phyloP scores from a whole-genome alignment of 2,329 filamentous ascomycete genomes.

The Sporothrix protearum region DNA sequence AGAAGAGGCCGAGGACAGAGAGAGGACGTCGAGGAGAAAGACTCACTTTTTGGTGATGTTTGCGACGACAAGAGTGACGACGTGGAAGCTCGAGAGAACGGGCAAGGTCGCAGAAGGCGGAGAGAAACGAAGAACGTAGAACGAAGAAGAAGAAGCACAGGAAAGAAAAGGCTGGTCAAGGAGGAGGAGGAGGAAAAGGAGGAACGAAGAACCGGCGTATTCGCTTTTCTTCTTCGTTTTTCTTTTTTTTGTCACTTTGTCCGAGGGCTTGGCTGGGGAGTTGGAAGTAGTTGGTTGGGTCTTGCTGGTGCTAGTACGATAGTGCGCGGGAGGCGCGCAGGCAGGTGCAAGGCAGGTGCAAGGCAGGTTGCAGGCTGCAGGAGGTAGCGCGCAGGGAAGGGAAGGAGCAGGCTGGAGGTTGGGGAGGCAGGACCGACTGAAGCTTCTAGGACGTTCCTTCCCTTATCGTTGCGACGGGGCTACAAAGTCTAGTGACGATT shows the following conservation, averaged over 20 bases:
- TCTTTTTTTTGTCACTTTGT: constrained; percentile 4
- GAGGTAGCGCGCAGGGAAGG: neutral
- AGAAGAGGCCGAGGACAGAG: neutral
- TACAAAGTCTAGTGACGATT: neutral
- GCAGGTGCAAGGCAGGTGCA: neutral
- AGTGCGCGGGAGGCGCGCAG: neutral
- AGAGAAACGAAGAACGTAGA: neutral
- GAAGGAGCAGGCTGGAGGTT: neutral
- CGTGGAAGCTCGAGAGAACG: neutral
- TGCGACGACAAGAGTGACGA: neutral
- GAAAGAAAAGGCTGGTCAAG: neutral
- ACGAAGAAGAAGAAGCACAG: neutral
- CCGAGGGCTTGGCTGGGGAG: constrained; percentile 7
- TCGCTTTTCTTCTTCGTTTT: constrained; percentile 4
- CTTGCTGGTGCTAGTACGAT: neutral
- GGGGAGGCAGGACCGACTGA: neutral
- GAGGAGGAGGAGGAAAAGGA: neutral
- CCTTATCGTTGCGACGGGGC: neutral
- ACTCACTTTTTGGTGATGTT: constrained; percentile 1
- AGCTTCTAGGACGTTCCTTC: constrained; percentile 1
- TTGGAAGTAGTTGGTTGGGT: constrained; percentile 16
- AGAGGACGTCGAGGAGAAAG: neutral
- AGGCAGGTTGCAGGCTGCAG: neutral
- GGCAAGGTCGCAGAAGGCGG: neutral
- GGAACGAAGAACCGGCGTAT: neutral